Percentiles rank a stretch among this genome's conserved stretches.
Conservation (phyloP, 768 basidiomycete genomes). For the Rhizopogon sp. region DNA sequence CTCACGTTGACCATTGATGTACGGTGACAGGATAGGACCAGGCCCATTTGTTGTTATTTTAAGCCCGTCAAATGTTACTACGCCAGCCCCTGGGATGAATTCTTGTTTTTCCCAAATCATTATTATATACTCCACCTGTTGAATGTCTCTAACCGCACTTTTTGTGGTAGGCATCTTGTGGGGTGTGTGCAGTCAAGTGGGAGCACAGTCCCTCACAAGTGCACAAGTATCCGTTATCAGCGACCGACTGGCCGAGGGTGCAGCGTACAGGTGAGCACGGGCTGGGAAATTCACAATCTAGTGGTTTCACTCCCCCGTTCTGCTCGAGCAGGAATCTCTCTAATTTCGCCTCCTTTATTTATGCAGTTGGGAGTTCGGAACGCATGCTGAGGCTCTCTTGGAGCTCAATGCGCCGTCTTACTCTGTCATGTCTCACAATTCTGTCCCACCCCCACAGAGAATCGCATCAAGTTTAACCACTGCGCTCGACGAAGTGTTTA, state of each 20-base stretch:
- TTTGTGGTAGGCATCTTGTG: conserved; percentile 4
- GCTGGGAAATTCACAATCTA: not conserved
- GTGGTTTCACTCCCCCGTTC: not conserved
- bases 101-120: not conserved
- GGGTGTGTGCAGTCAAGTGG: not conserved
- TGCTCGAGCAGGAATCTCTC: not conserved
- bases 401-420: conserved; percentile 42
- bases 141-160: not conserved
- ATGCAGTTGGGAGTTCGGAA: conserved; percentile 51
- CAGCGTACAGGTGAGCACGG: conserved; percentile 34
- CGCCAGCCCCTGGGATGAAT: not conserved
- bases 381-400: conserved; percentile 43
- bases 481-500: conserved; percentile 48
- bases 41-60: not conserved
- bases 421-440: conserved; percentile 36
- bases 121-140: not conserved
- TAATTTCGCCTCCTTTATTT: not conserved
- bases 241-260: conserved; percentile 34
- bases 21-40: not conserved
- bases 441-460: conserved; percentile 22
- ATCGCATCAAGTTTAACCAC: conserved; percentile 15
- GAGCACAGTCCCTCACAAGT: conserved; percentile 31
- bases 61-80: not conserved
- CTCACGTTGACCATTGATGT: not conserved
- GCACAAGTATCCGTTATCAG: conserved; percentile 32